Percentiles rank a stretch among this genome's conserved stretches.
Conservation (phyloP, 371 early-diverging fungal species). For the Actinomucor elegans region DNA sequence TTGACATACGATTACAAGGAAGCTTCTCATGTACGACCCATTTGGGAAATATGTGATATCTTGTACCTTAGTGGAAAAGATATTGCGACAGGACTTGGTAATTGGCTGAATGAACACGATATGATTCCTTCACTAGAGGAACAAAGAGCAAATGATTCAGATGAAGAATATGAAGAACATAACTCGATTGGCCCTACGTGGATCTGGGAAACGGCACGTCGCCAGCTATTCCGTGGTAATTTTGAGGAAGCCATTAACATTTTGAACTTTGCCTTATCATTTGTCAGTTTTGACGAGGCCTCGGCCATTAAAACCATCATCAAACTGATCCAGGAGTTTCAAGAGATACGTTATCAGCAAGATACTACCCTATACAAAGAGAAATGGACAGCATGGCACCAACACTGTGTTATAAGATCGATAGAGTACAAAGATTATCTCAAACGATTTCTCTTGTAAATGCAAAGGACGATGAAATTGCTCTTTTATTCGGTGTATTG, state of each 20-base stretch:
- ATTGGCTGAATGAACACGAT: conserved; percentile 3
- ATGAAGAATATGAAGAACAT: not conserved
- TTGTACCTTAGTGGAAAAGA: not conserved
- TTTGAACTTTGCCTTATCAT: not conserved
- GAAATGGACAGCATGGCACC: not conserved
- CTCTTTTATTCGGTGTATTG: not conserved
- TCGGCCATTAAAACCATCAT: not conserved
- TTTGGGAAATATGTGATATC: conserved; percentile 4
- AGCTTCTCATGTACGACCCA: not conserved
- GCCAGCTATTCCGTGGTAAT: conserved; percentile 13
- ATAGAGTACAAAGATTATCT: not conserved
- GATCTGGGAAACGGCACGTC: not conserved
- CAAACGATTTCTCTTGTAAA: not conserved
- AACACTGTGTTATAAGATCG: not conserved
- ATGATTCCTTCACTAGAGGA: not conserved
- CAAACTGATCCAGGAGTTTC: not conserved
- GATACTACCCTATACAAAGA: not conserved
- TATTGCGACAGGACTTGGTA: not conserved
- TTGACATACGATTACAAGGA: not conserved
- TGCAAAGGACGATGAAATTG: not conserved
- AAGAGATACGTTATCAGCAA: not conserved
- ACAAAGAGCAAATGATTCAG: not conserved
- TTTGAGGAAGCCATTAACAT: not conserved
- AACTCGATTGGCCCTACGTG: not conserved
- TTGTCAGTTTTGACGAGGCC: not conserved